phyloP scores from a whole-genome alignment of 2,329 filamentous ascomycete genomes.

The Talaromyces sp. region DNA sequence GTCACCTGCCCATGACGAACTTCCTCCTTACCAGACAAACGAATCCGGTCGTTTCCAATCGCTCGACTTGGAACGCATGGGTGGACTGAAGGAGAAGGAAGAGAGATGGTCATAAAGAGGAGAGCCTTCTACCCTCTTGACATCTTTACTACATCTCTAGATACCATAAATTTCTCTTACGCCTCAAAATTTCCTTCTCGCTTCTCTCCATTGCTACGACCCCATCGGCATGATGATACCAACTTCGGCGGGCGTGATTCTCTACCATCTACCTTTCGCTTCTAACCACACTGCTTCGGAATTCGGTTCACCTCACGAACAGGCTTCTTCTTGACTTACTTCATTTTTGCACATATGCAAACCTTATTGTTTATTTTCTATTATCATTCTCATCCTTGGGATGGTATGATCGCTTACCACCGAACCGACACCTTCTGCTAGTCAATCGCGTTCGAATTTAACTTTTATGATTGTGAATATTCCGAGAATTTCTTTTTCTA shows the following conservation, averaged over 20 bases:
- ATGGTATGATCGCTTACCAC: neutral
- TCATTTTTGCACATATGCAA: constrained; percentile 14
- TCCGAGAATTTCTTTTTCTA: neutral
- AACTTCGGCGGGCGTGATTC: constrained; percentile 14
- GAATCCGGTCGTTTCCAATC: constrained; percentile 80
- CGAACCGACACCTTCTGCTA: neutral
- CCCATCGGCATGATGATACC: constrained; percentile 15
- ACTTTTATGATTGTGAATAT: constrained; percentile 16
- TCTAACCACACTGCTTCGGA: neutral
- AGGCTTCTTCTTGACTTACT: constrained; percentile 3
- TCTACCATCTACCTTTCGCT: neutral
- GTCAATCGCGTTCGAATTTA: neutral
- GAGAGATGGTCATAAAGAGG: constrained; percentile 36
- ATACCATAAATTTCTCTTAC: neutral
- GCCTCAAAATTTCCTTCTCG: constrained; percentile 5
- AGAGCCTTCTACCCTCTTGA: neutral
- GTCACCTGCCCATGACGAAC: constrained; percentile 74
- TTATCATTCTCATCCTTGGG: neutral
- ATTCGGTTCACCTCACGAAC: constrained; percentile 3
- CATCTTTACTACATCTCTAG: neutral
- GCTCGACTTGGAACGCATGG: constrained; percentile 90
- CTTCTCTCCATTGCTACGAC: constrained; percentile 14
- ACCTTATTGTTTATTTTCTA: constrained; percentile 5
- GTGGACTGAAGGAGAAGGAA: constrained; percentile 89
- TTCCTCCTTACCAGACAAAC: constrained; percentile 86